Conservation (phyloP, 352 stramenopile species). For the Nannochloropsis limnetica region DNA sequence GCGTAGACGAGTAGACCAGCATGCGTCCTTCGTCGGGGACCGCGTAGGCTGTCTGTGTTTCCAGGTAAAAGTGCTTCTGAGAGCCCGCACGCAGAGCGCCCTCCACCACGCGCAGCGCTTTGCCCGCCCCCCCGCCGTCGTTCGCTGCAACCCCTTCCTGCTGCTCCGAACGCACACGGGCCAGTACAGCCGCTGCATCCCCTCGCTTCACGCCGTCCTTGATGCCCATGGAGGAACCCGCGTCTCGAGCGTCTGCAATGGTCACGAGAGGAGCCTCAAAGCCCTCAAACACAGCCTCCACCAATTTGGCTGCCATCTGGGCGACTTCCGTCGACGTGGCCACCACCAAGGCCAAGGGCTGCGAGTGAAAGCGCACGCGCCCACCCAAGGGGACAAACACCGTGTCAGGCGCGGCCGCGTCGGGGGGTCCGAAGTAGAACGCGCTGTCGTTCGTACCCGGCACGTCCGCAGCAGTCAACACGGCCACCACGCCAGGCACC, state of each 20-base stretch:
- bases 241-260: constrained; percentile 53
- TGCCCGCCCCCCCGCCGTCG: constrained; percentile 44
- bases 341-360: constrained; percentile 55
- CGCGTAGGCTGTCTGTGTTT: constrained; percentile 55
- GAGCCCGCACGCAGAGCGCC: constrained; percentile 51
- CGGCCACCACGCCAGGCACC: constrained; percentile 54
- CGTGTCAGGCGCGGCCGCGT: background rate
- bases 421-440: constrained; percentile 46
- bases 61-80: constrained; percentile 62
- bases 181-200: background rate
- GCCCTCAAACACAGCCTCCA: constrained; percentile 51
- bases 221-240: constrained; percentile 43
- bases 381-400: constrained; percentile 55
- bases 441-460: constrained; percentile 49
- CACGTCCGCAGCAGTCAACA: constrained; percentile 54
- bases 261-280: constrained; percentile 51
- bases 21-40: constrained; percentile 51
- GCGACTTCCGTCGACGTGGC: constrained; percentile 52
- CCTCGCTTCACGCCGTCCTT: background rate
- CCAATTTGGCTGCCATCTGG: constrained; percentile 46
- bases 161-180: background rate
- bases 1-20: constrained; percentile 52
- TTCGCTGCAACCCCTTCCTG: constrained; percentile 44
- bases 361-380: constrained; percentile 54
- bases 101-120: constrained; percentile 39